phyloP scores from a whole-genome alignment of 257 asterid genomes.

The Gynochthodes officinalis region DNA sequence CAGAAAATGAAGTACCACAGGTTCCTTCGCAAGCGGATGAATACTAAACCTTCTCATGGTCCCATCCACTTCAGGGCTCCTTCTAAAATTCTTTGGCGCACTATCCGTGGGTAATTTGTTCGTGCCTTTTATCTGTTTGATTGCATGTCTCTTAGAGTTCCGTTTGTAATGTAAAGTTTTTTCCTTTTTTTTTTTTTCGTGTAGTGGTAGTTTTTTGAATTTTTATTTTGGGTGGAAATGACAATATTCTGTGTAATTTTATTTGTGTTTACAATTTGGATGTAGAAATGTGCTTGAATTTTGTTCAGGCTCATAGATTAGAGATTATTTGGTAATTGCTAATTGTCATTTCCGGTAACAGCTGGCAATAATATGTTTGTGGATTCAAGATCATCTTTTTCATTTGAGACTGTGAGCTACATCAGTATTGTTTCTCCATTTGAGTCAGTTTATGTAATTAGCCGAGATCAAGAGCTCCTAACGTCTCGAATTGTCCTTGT shows the following conservation, averaged over 20 bases:
- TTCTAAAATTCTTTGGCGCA: slow-evolving; percentile 50
- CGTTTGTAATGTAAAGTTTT: not conserved
- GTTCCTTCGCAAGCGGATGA: slow-evolving; percentile 46
- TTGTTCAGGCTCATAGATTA: no score
- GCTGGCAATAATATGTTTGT: not conserved
- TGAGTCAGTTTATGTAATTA: not conserved
- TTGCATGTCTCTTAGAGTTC: not conserved
- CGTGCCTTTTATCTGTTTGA: not conserved
- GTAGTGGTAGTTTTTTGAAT: not conserved
- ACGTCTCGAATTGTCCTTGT: not conserved
- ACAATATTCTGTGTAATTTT: not conserved
- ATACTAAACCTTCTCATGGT: slow-evolving; percentile 53
- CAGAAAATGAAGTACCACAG: slow-evolving; percentile 50
- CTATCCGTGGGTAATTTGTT: slow-evolving; percentile 43
- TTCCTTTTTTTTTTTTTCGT: not conserved
- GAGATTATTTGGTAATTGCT: no score
- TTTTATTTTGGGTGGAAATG: not conserved
- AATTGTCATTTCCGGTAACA: not conserved
- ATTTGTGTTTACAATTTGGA: not conserved
- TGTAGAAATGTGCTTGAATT: not conserved
- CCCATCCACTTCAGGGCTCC: slow-evolving; percentile 55
- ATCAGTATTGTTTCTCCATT: not conserved
- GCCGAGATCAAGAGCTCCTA: not conserved
- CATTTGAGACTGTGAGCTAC: not conserved
- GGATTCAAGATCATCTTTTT: not conserved